phyloP scores from a whole-genome alignment of 345 rosid species.

The Sonneratia caseolaris region DNA sequence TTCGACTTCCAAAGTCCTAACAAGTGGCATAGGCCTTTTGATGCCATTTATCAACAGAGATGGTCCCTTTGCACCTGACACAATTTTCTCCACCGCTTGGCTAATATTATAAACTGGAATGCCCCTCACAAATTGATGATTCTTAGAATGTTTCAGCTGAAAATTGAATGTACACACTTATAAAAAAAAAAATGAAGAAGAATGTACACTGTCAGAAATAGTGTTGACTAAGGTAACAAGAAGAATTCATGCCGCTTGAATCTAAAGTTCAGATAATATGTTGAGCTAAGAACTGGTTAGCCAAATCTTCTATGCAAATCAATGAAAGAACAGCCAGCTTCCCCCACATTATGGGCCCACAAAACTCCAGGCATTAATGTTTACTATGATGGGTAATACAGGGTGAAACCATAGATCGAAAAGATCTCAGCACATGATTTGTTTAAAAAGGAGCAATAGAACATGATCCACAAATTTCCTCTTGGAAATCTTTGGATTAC shows the following conservation, averaged over 20 bases:
- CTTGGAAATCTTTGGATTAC: background rate
- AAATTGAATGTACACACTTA: conserved; percentile 8
- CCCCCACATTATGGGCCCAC: background rate
- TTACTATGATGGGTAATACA: background rate
- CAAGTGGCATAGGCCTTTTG: conserved; percentile 76
- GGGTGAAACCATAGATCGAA: background rate
- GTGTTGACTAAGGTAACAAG: too few relatives aligned
- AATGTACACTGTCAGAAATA: background rate
- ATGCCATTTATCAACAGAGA: conserved; percentile 73
- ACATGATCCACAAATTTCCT: background rate
- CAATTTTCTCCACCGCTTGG: conserved; percentile 68
- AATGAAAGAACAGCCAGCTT: background rate
- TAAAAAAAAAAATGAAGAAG: background rate
- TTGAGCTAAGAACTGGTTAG: too few relatives aligned
- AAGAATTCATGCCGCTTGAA: background rate
- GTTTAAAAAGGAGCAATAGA: conserved; percentile 7
- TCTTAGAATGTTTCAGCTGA: conserved; percentile 76
- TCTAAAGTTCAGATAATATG: background rate
- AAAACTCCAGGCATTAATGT: background rate
- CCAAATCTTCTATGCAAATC: too few relatives aligned
- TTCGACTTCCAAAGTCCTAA: conserved; percentile 85
- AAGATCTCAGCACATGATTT: background rate
- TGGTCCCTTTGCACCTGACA: conserved; percentile 57
- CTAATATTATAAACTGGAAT: conserved; percentile 62
- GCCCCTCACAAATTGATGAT: conserved; percentile 87